A percentile compares a stretch with the other conserved stretches of the same genome.
phyloP scores from a whole-genome alignment of 345 rosid genomes.

The Eucalyptus caleyi region DNA sequence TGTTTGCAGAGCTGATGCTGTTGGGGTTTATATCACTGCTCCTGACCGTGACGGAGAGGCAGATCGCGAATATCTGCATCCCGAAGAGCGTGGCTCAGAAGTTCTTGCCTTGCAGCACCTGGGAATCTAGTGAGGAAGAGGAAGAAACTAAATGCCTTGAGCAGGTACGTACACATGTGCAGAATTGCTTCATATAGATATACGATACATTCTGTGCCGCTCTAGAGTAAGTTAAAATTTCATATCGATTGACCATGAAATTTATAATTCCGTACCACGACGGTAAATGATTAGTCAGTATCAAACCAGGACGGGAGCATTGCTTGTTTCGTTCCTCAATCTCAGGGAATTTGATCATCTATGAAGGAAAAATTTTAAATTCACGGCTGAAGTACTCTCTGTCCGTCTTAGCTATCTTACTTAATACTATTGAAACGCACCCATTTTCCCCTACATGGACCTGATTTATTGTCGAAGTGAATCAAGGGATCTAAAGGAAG shows the following conservation, averaged over 20 bases:
- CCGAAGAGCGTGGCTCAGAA: constrained; percentile 17
- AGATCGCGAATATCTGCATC: constrained; percentile 54
- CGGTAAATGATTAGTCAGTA: not conserved
- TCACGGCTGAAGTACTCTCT: not conserved
- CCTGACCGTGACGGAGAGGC: constrained; percentile 38
- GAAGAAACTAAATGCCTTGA: constrained; percentile 38
- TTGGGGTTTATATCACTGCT: constrained; percentile 77
- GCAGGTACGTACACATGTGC: constrained; percentile 3
- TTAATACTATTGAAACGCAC: not conserved
- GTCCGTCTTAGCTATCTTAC: not conserved
- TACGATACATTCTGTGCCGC: not conserved
- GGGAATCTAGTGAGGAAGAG: not conserved
- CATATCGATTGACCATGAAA: not conserved
- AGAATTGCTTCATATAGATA: not conserved
- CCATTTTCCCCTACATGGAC: not conserved
- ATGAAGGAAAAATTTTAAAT: not conserved
- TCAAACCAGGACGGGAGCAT: not conserved
- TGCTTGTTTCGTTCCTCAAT: not conserved
- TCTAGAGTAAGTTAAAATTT: not conserved
- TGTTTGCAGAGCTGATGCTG: constrained; percentile 46
- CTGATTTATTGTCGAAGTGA: not conserved
- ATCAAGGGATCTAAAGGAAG: not conserved
- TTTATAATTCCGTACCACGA: not conserved
- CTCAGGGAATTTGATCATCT: not conserved
- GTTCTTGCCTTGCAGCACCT: constrained; percentile 40